Percentiles rank a stretch among this genome's conserved stretches.
Conservation (phyloP, 331 rosid genomes). For the Quercus lobata region DNA sequence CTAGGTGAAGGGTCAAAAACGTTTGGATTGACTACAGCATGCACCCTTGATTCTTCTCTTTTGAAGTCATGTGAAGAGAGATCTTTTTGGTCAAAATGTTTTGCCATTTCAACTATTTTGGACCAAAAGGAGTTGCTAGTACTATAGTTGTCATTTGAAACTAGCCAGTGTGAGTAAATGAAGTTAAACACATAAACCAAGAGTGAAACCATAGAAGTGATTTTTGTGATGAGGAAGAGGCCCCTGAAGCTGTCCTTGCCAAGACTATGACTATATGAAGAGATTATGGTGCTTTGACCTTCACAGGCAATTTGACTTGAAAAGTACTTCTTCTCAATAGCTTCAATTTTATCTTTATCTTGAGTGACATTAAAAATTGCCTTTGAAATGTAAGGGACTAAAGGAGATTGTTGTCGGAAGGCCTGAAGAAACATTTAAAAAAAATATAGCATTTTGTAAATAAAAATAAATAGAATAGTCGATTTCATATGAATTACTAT, state of each 20-base stretch:
- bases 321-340: constrained; percentile 21
- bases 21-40: too few relatives aligned
- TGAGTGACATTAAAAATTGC: constrained; percentile 24
- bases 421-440: constrained; percentile 1
- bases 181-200: constrained; percentile 10
- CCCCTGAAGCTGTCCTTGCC: constrained; percentile 24
- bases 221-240: constrained; percentile 19
- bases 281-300: neutral
- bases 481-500: too few relatives aligned
- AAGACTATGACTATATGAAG: neutral
- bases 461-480: too few relatives aligned
- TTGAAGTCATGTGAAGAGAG: too few relatives aligned
- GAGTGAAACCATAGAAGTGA: neutral
- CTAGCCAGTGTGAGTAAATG: neutral
- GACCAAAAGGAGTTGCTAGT: neutral
- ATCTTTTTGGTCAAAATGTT: neutral
- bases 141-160: neutral
- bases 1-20: too few relatives aligned
- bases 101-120: neutral
- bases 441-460: too few relatives aligned
- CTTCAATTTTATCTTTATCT: constrained; percentile 4
- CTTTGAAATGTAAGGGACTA: constrained; percentile 26
- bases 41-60: too few relatives aligned
- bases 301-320: neutral
- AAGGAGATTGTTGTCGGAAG: constrained; percentile 12